Base-by-base conservation (phyloP, 2,329 filamentous ascomycete species). In the Neoscytalidium dimidiatum region DNA sequence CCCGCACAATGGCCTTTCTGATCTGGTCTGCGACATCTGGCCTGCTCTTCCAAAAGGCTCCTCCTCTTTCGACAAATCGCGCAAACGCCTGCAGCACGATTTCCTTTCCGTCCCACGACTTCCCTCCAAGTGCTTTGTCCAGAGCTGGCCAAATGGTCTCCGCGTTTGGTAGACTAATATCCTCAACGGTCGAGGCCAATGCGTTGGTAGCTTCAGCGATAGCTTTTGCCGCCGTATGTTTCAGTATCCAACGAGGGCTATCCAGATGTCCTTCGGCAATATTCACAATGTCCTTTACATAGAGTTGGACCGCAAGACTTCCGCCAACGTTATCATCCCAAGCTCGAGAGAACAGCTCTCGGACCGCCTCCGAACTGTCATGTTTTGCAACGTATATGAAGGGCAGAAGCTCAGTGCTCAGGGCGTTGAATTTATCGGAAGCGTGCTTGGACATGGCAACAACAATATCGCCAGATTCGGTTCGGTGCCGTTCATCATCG, bases 51-150 rank as follows among this genome's bases (percentile, higher is more conserved):
- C 85, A 87, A 31, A 92, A 80, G 7, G 76, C 77, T 68, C 84
- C 84, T 0, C 86, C 86, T 67, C 88, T 87, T 71, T 87, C 84
- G 0, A 91, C 88, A 71, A 98, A 95, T 65, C 88, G 85, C 3
- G 92, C 90, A 75, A 95, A 92, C 5, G 91, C 89, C 48, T 88
- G 84, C 2, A 98, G 82, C 33, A 99, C 86, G 69, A 88, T 88
- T 78, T 97, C 93, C 75, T 99, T 99, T 23, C 92, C 92, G 0
- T 90, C 85, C 83, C 97, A 99, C 0, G 94, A 97, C 83, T 97
- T 98, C 13, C 96, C 88, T 2, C 88, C 86, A 44, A 98, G 79
- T 1, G 92, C 88, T 72, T 90, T 92, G 68, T 97, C 92, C 53
- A 97, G 83, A 1, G 90, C 86, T 0, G 92, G 92, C 94, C 94